Evolutionary conservation across 257 asterid genomes (phyloP), one percentile per base, ranked within the genome.

Genomic region (Anisodus acutangulus): DNA sequence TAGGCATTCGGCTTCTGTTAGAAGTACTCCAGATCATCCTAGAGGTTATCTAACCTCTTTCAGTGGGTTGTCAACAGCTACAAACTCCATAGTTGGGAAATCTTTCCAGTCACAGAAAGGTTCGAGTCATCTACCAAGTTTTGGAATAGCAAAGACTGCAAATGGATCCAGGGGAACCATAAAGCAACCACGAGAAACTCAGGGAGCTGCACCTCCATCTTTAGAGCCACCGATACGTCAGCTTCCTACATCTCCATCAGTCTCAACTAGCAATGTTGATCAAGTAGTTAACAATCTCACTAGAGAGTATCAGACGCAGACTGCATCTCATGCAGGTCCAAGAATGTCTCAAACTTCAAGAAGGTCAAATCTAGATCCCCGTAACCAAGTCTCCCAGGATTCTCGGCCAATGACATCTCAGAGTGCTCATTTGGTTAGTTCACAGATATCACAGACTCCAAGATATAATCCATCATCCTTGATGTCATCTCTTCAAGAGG

Each of bases 321-420:
- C 69, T 10, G 87, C 87, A 39, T 92, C 90, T 88, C 95, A 89
- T 87, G 87, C 88, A 17, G 97, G 90, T 90, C 92, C 96, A 31
- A 90, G 95, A 88, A 87, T 89, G 84, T 90, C 92, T 84, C 92
- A 90, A 53, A 41, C 63, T 85, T 83, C 87, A 47, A 91, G 89
- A 49, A 88, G 83, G 68, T 87, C 86, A 67, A 89, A 80, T 76
- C 58, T 13, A 11, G 94, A 78, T 55, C 54, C 84, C 15, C 88
- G 68, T 26, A 81, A 87, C 51, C 92, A 86, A 83, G 62, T 83
- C 62, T 72, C 87, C 59, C 93, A 86, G 82, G 93, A 87, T 84
- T 72, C 92, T 78, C 78, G 53, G 85, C 88, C 86, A 62, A 57
- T 81, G 67, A 87, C 83, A 10, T 87, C 91, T 71, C 87, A 80